phyloP scores from a whole-genome alignment of 2,329 filamentous ascomycete species.

The Claviceps capensis region DNA sequence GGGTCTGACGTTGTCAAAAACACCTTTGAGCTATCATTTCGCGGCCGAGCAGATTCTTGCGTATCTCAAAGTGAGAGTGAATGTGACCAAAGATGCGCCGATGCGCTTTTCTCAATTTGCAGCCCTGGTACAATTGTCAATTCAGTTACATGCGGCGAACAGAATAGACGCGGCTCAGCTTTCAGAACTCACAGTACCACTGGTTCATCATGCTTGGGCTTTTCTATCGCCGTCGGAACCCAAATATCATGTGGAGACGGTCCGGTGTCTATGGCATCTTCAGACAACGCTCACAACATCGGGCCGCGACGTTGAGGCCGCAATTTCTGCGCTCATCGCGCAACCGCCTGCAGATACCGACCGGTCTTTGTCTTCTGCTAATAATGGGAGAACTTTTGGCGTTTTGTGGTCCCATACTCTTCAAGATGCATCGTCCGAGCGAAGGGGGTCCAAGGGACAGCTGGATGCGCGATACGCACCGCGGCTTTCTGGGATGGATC shows the following conservation, averaged over 20 bases:
- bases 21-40: constrained; percentile 26
- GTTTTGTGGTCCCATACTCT: constrained; percentile 73
- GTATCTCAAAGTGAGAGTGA: constrained; percentile 38
- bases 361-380: constrained; percentile 23
- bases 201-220: constrained; percentile 64
- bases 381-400: constrained; percentile 55
- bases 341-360: background rate
- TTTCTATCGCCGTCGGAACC: constrained; percentile 71
- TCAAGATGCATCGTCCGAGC: constrained; percentile 42
- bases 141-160: constrained; percentile 39
- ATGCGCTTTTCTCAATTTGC: constrained; percentile 43
- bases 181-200: constrained; percentile 48
- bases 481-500: constrained; percentile 40
- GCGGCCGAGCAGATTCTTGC: constrained; percentile 34
- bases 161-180: constrained; percentile 39
- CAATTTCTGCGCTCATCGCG: constrained; percentile 55
- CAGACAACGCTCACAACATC: constrained; percentile 55
- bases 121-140: constrained; percentile 43
- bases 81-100: constrained; percentile 24
- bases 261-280: constrained; percentile 73
- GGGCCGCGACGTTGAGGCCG: constrained; percentile 67
- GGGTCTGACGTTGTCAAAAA: constrained; percentile 42
- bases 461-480: constrained; percentile 19
- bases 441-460: constrained; percentile 34
- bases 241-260: constrained; percentile 89